Evolutionary conservation across 2,329 filamentous ascomycete genomes (phyloP).

Genomic region (Aspergillus aculeatinus): DNA sequence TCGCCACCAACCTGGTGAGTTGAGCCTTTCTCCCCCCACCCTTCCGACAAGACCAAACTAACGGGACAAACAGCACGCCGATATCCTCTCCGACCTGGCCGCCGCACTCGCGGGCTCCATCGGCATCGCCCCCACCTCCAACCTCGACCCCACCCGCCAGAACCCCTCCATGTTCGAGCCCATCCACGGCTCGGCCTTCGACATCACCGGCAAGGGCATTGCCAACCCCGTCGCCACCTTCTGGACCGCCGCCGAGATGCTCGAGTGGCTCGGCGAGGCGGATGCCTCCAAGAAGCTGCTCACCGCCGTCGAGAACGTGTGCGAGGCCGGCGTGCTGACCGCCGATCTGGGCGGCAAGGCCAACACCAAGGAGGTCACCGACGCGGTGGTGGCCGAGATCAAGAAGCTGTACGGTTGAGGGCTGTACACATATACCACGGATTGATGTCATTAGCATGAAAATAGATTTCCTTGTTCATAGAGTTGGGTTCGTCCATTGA

Average conservation of each 20-base stretch:
- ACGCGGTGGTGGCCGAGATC: slow-evolving; percentile 56
- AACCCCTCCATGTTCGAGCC: slow-evolving; percentile 65
- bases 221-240: slow-evolving; percentile 66
- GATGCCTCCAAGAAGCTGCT: slow-evolving; percentile 58
- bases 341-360: slow-evolving; percentile 60
- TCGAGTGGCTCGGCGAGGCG: slow-evolving; percentile 61
- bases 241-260: slow-evolving; percentile 69
- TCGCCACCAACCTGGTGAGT: slow-evolving; percentile 58
- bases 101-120: slow-evolving; percentile 69
- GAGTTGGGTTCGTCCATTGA: too few relatives aligned
- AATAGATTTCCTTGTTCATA: too few relatives aligned
- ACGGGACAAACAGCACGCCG: slow-evolving; percentile 46
- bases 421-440: neutral
- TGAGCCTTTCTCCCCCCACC: neutral
- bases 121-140: slow-evolving; percentile 69
- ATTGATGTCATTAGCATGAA: neutral
- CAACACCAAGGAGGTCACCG: slow-evolving; percentile 59
- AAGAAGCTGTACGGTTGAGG: slow-evolving; percentile 38
- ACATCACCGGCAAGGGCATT: slow-evolving; percentile 61
- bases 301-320: slow-evolving; percentile 61
- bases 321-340: slow-evolving; percentile 55
- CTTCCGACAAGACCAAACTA: neutral
- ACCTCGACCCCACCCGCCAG: slow-evolving; percentile 62
- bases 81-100: slow-evolving; percentile 69
- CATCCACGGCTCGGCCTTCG: slow-evolving; percentile 63